Percentiles rank a stretch among this genome's conserved stretches.
These are phyloP conservation scores for Didymosphaeria variabile DNA, from an alignment of 2,329 filamentous ascomycete genomes.

Conservation along the genomic window DNA sequence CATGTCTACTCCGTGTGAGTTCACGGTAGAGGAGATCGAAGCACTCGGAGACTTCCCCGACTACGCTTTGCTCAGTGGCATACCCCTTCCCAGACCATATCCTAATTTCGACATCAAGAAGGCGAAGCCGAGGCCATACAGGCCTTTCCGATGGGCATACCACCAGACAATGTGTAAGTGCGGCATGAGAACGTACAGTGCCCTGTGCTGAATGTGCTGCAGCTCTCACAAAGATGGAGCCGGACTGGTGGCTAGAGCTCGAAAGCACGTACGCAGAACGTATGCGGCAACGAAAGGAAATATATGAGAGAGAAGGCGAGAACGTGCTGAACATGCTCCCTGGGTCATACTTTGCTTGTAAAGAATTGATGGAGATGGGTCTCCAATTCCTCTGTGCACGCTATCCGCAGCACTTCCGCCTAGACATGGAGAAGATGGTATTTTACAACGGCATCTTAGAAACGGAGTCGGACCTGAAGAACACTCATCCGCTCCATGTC, in stretches of 20 bases:
- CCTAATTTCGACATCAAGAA: conserved; percentile 72
- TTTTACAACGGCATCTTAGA: conserved; percentile 76
- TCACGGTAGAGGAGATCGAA: conserved; percentile 74
- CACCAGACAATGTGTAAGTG: conserved; percentile 89
- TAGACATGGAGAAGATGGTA: conserved; percentile 63
- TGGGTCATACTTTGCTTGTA: conserved; percentile 80
- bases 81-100: conserved; percentile 73
- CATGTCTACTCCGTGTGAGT: conserved; percentile 71
- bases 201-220: conserved; percentile 6
- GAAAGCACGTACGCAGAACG: conserved; percentile 75
- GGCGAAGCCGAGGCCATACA: conserved; percentile 76
- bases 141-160: conserved; percentile 84
- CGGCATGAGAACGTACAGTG: conserved; percentile 9
- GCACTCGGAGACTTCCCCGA: conserved; percentile 80
- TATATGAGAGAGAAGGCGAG: conserved; percentile 71
- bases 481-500: conserved; percentile 72
- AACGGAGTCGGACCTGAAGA: conserved; percentile 67
- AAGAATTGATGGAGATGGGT: conserved; percentile 88
- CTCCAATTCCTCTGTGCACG: conserved; percentile 80
- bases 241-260: conserved; percentile 90
- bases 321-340: conserved; percentile 74
- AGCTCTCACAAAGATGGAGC: conserved; percentile 81
- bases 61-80: conserved; percentile 77
- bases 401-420: conserved; percentile 78
- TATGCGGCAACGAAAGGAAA: conserved; percentile 72